These are phyloP conservation scores for Coprinopsis marcescibilis DNA, from an alignment of 768 basidiomycete genomes.

Conservation along the genomic window DNA sequence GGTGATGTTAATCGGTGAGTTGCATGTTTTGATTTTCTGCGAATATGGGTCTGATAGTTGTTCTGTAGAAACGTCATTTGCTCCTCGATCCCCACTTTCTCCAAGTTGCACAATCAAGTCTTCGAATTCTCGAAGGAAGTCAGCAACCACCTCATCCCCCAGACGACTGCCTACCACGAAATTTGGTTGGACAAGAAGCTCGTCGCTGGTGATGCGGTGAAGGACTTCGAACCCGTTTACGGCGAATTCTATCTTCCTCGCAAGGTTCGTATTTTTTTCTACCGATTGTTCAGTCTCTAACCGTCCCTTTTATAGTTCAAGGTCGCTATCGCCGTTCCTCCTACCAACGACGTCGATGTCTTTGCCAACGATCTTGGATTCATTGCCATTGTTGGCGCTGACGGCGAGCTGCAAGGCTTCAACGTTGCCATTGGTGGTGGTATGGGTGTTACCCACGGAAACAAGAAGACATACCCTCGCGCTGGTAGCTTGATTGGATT, in stretches of 20 bases:
- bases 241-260: conserved; percentile 96
- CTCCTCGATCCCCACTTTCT: conserved; percentile 85
- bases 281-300: not conserved
- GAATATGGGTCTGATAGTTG: not conserved
- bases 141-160: conserved; percentile 82
- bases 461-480: conserved; percentile 98
- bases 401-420: conserved; percentile 83
- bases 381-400: conserved; percentile 81
- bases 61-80: conserved; percentile 79
- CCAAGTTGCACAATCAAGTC: conserved; percentile 79
- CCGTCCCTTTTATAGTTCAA: conserved; percentile 92
- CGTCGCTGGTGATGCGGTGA: conserved; percentile 88
- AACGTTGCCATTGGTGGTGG: conserved; percentile 94
- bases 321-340: conserved; percentile 93
- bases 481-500: conserved; percentile 86
- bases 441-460: conserved; percentile 99
- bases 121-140: conserved; percentile 79
- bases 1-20: conserved; percentile 91
- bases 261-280: conserved; percentile 49
- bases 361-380: conserved; percentile 96
- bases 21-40: not conserved
- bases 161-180: conserved; percentile 93
- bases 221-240: conserved; percentile 96
- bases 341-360: conserved; percentile 93
- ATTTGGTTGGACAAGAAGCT: conserved; percentile 99